These are phyloP conservation scores for Stellera chamaejasme DNA, from an alignment of 345 rosid genomes.

Conservation along the genomic window DNA sequence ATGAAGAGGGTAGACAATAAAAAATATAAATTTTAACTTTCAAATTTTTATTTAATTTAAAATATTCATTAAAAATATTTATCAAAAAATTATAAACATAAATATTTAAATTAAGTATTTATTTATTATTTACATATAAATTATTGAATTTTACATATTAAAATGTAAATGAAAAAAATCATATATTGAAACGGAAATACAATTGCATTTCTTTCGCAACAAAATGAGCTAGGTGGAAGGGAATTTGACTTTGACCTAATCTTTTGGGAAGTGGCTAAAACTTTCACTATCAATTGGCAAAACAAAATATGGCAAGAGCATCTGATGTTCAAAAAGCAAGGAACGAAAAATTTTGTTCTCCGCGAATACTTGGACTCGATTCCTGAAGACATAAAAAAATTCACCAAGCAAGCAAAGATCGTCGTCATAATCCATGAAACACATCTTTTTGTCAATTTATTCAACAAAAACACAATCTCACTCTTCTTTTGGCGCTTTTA, in stretches of 20 bases:
- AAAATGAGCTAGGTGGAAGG: constrained; percentile 23
- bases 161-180: too few species aligned
- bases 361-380: constrained; percentile 31
- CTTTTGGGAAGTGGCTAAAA: constrained; percentile 26
- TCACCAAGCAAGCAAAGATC: constrained; percentile 1
- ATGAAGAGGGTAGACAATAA: background rate
- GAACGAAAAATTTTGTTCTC: constrained; percentile 13
- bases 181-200: constrained; percentile 11
- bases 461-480: background rate
- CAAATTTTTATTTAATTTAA: too few species aligned
- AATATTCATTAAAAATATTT: too few species aligned
- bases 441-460: constrained; percentile 1
- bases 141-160: too few species aligned
- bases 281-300: constrained; percentile 3
- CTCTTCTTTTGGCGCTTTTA: constrained; percentile 17
- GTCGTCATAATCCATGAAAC: background rate
- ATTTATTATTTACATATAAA: too few species aligned
- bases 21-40: constrained; percentile 23
- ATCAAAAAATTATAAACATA: too few species aligned
- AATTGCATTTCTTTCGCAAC: constrained; percentile 1
- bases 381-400: constrained; percentile 24
- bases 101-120: too few species aligned
- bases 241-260: constrained; percentile 35
- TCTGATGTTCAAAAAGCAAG: constrained; percentile 27
- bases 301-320: constrained; percentile 32